Base-by-base conservation (phyloP, 2,329 filamentous ascomycete genomes). In the Cryphonectria naterciae region DNA sequence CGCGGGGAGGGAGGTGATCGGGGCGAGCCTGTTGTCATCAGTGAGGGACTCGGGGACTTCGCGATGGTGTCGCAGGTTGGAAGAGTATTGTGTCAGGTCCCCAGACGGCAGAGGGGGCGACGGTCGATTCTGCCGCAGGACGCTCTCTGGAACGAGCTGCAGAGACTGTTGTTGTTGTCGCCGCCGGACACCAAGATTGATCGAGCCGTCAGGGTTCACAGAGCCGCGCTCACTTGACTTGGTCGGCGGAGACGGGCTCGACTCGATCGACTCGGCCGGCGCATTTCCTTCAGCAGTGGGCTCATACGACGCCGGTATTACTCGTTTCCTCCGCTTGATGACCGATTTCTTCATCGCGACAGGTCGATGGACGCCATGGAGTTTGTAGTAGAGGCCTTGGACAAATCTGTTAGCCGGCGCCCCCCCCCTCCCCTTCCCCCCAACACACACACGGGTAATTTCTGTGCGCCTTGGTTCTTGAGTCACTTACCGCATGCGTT, bases 291-390 rank as follows among this genome's bases (percentile, higher is more conserved):
- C 82, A 10, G 63, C 66, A 1, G 75, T 75, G 2, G 80, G 80
- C 25, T 84, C 86, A 65, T 87, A 83, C 37, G 89, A 84, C 25
- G 93, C 94, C 25, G 95, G 95, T 60, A 98, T 95, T 7, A 98
- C 94, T 71, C 96, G 91, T 85, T 98, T 98, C 72, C 96, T 88
- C 73, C 96, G 89, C 82, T 99, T 98, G 80, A 99, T 99, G 37
- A 97, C 93, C 3, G 94, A 92, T 81, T 98, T 98, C 82, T 98
- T 99, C 96, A 99, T 98, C n/a, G 94, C 94, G 6, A 96, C 93
- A 0, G 96, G 96, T 58, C 96, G 89, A 80, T 98, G 95, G 41
- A 94, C 91, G 68, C 95, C 95, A 79, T 99, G 96, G 2, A 99
- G 89, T 81, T 98, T 98, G 83, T 97, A 94, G 80, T 99, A 99